Percentiles rank a stretch among this genome's conserved stretches.
Evolutionary conservation across 306 rosid species (phyloP).

Genomic region (Corylus avellana): DNA sequence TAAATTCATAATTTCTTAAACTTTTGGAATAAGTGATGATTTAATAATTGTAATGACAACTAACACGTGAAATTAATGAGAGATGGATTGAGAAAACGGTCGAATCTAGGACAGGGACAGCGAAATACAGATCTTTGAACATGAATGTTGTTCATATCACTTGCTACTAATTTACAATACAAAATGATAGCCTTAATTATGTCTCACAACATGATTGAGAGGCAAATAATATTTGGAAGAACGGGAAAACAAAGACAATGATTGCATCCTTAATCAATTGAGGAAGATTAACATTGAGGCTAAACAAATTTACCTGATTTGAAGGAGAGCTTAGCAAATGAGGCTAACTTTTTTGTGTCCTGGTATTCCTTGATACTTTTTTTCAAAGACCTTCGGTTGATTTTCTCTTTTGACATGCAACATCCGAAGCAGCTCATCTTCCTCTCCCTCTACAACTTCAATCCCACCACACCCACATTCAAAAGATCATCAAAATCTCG

Average conservation of each 20-base stretch:
- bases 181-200: not conserved
- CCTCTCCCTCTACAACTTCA: slow-evolving; percentile 33
- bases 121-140: slow-evolving; percentile 6
- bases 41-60: too few species aligned
- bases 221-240: too few species aligned
- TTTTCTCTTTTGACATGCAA: slow-evolving; percentile 53
- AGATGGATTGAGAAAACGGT: not conserved
- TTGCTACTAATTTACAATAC: not conserved
- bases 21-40: too few species aligned
- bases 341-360: slow-evolving; percentile 54
- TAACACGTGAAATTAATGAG: too few species aligned
- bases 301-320: slow-evolving; percentile 54
- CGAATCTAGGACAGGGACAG: slow-evolving; percentile 1
- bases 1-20: too few species aligned
- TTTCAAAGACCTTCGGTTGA: slow-evolving; percentile 44
- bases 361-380: slow-evolving; percentile 58
- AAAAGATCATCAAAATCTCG: slow-evolving; percentile 24
- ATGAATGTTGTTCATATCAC: not conserved
- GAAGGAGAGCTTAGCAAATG: slow-evolving; percentile 62
- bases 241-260: not conserved
- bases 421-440: slow-evolving; percentile 80
- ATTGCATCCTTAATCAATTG: not conserved
- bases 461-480: slow-evolving; percentile 31
- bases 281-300: too few species aligned
- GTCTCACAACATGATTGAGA: too few species aligned